Conservation (phyloP, 352 stramenopile genomes). For the Phytophthora pisi region DNA sequence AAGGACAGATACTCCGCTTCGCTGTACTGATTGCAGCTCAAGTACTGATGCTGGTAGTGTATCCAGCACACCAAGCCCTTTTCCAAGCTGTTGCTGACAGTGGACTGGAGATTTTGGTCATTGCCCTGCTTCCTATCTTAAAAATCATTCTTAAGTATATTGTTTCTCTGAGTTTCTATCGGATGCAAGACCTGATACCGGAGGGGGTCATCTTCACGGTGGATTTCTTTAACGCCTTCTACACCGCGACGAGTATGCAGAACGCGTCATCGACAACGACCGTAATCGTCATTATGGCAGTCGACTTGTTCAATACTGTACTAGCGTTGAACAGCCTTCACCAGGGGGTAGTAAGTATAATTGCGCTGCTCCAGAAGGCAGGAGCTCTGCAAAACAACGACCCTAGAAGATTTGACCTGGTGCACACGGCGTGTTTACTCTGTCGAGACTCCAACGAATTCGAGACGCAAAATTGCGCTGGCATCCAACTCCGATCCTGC, state of each 20-base stretch:
- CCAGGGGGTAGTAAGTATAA: not conserved
- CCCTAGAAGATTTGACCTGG: not conserved
- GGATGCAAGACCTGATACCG: conserved; percentile 26
- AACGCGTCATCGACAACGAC: conserved; percentile 9
- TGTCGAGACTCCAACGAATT: not conserved
- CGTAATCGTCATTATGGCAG: conserved; percentile 2
- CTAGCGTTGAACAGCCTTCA: conserved; percentile 2
- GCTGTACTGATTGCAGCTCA: conserved; percentile 8
- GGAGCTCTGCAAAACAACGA: not conserved
- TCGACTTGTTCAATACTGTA: not conserved
- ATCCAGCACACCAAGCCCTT: conserved; percentile 21
- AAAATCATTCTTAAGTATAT: conserved; percentile 20
- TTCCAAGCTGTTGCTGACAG: conserved; percentile 11
- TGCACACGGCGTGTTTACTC: not conserved
- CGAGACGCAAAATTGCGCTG: not conserved
- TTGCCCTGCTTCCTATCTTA: conserved; percentile 17
- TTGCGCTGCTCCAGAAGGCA: not conserved
- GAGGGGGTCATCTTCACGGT: conserved; percentile 29
- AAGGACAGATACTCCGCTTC: conserved; percentile 12
- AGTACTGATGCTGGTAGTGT: conserved; percentile 13
- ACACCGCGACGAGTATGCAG: conserved; percentile 31
- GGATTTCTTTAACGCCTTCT: conserved; percentile 29
- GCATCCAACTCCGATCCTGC: not conserved
- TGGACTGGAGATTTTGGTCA: conserved; percentile 10
- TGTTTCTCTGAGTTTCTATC: conserved; percentile 7